Evolutionary conservation across 768 basidiomycete genomes (phyloP).

Genomic region (Tulasnella sp.): DNA sequence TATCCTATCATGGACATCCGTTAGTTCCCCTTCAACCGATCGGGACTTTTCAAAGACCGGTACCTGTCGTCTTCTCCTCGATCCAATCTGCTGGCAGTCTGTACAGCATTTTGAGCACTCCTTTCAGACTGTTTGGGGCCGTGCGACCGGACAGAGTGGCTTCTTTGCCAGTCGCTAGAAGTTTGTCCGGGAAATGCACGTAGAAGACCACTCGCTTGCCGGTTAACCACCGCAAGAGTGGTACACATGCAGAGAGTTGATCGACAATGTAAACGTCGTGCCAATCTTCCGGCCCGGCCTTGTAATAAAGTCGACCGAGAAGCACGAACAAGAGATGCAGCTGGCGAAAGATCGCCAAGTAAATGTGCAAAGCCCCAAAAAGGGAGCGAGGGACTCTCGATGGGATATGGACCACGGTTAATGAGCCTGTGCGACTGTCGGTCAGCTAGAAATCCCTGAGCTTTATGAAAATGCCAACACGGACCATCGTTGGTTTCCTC

Average conservation of each 20-base stretch:
- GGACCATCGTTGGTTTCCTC: conserved; percentile 87
- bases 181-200: conserved; percentile 95
- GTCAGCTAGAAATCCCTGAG: neutral
- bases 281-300: conserved; percentile 30
- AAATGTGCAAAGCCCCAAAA: conserved; percentile 74
- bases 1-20: conserved; percentile 47
- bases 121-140: conserved; percentile 18
- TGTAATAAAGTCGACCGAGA: conserved; percentile 31
- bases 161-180: conserved; percentile 58
- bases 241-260: conserved; percentile 88
- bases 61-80: conserved; percentile 85
- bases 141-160: neutral
- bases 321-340: conserved; percentile 69
- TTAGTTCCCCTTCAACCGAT: neutral
- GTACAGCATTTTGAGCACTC: conserved; percentile 66
- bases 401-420: conserved; percentile 61
- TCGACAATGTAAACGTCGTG: conserved; percentile 92
- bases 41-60: conserved; percentile 27
- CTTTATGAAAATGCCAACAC: conserved; percentile 23
- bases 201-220: conserved; percentile 89
- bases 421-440: conserved; percentile 48
- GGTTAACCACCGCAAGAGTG: conserved; percentile 60
- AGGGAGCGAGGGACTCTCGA: conserved; percentile 76
- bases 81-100: conserved; percentile 82
- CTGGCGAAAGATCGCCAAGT: conserved; percentile 83